Evolutionary conservation across 2,329 filamentous ascomycete species (phyloP).

Genomic region (Podosphaera xanthii): DNA sequence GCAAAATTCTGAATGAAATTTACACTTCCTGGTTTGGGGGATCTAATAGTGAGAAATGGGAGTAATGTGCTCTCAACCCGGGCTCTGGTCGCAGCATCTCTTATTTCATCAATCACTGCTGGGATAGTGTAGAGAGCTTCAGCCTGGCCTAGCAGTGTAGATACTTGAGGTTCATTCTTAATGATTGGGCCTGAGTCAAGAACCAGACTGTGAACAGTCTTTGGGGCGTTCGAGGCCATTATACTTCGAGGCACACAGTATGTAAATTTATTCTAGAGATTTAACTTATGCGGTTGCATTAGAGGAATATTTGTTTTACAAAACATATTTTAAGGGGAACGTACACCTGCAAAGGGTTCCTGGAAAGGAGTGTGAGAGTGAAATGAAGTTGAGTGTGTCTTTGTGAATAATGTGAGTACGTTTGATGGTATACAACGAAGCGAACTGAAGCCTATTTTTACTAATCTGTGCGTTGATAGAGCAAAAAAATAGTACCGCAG

Average conservation of each 20-base stretch:
- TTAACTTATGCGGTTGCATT: not conserved
- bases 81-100: constrained; percentile 57
- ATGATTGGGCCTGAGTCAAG: constrained; percentile 85
- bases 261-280: not conserved
- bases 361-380: no score
- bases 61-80: constrained; percentile 66
- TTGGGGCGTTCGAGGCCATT: constrained; percentile 20
- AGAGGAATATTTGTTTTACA: no score
- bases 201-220: constrained; percentile 61
- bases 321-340: no score
- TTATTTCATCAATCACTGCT: constrained; percentile 66
- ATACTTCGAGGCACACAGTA: not conserved
- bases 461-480: no score
- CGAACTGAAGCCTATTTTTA: no score
- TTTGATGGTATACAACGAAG: no score
- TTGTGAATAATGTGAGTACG: no score
- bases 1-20: constrained; percentile 69
- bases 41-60: constrained; percentile 62
- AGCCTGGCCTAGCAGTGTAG: constrained; percentile 55
- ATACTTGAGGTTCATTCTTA: constrained; percentile 72
- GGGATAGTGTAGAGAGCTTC: constrained; percentile 65
- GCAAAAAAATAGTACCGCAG: no score
- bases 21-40: constrained; percentile 53
- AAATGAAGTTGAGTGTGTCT: no score
- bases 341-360: no score